Evolutionary conservation across 2,329 filamentous ascomycete species (phyloP), one percentile per base, ranked within the genome.

Genomic region (Lecanoromycetidae sp.): DNA sequence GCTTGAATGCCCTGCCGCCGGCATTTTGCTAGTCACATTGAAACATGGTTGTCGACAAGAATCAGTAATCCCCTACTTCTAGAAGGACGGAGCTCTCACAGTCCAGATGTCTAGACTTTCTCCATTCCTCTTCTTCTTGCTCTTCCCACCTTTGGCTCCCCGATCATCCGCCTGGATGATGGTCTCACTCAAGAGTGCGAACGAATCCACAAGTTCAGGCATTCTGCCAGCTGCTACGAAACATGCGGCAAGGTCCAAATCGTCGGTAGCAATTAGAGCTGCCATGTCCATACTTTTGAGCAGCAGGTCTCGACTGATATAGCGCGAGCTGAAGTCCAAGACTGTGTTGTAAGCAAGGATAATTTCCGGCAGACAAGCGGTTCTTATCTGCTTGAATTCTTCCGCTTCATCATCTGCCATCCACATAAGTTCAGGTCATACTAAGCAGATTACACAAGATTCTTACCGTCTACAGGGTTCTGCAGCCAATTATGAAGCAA

Each of bases 201-300:
- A 80, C 9, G 76, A 76, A 58, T 84, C 78, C 10, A 88, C 75
- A 33, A 91, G 69, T 66, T 90, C 84, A 57, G 76, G 75, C 77
- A 90, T 82, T 38, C 82, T 76, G 26, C 74, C 73, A 2, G 77
- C 74, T 46, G 74, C 71, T 46, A 79, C 63, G 55, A 91, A 84
- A 36, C 76, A 74, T 20, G 70, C 65, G 1, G 81, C 77, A 33
- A 90, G 64, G 55, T 82, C 79, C 20, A 79, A 79, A 51, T 73
- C 75, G 54, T 80, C 77, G 48, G 82, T 79, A 2, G 90, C 86
- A 42, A 94, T 75, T 2, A 80, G 61, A 1, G 80, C 79, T 1
- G 87, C 81, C 13, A 98, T 70, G 50, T 94, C 85, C 84, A 98
- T 90, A 57, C 82, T 84, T 59, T 90, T 80, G 22, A 91, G 73